phyloP scores from a whole-genome alignment of 768 basidiomycete species.

The Pleurotus platypus region DNA sequence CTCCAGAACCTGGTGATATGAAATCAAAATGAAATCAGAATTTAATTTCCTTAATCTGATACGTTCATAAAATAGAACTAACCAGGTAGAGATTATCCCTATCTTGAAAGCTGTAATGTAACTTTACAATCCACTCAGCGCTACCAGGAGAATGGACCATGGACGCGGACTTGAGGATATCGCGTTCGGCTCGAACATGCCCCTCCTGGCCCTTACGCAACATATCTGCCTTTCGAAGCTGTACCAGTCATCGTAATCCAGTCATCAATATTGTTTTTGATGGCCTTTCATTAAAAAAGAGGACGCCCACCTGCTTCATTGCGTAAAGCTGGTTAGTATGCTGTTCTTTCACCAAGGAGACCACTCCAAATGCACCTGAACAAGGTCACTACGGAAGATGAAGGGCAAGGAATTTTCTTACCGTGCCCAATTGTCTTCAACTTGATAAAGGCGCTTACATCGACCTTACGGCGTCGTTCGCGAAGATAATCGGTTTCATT shows the following conservation, averaged over 20 bases:
- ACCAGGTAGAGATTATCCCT: conserved; percentile 93
- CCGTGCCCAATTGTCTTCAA: conserved; percentile 95
- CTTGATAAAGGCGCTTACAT: conserved; percentile 80
- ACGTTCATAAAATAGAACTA: conserved; percentile 27
- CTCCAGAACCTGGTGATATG: conserved; percentile 74
- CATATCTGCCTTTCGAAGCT: conserved; percentile 90
- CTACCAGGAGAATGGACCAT: conserved; percentile 68
- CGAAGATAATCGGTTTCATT: conserved; percentile 91
- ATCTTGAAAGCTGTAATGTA: conserved; percentile 95
- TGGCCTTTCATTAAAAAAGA: conserved; percentile 7
- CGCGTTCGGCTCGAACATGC: conserved; percentile 93
- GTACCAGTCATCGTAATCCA: conserved; percentile 10
- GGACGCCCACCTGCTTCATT: conserved; percentile 83
- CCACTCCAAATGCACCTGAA: conserved; percentile 89
- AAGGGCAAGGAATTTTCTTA: conserved; percentile 26
- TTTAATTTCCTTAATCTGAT: conserved; percentile 23
- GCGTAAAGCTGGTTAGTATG: conserved; percentile 80
- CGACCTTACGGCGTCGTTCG: conserved; percentile 77
- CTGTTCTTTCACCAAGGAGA: conserved; percentile 85
- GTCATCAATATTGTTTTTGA: background rate
- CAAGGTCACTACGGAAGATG: conserved; percentile 9
- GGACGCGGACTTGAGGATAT: conserved; percentile 88
- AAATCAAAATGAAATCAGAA: conserved; percentile 57
- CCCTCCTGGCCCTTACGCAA: conserved; percentile 96
- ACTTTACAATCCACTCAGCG: conserved; percentile 91